Evolutionary conservation across 2,329 filamentous ascomycete genomes (phyloP).

Genomic region (Lachnellula arida): DNA sequence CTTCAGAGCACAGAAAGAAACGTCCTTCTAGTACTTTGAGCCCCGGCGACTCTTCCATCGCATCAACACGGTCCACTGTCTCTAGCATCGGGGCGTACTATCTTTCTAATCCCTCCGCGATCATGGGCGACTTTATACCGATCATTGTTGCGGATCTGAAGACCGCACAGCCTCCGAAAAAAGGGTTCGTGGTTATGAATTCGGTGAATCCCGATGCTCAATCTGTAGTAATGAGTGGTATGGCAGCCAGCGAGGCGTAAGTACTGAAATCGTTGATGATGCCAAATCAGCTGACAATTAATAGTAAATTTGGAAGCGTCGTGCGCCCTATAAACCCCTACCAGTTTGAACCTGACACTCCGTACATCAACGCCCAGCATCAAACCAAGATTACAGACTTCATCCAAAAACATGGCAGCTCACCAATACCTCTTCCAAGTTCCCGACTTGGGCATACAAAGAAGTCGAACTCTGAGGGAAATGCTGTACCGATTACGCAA

Average conservation of each 20-base stretch:
- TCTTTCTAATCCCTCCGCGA: slow-evolving; percentile 14
- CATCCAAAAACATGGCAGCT: slow-evolving; percentile 10
- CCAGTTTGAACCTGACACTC: slow-evolving; percentile 28
- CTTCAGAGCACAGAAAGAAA: slow-evolving; percentile 1
- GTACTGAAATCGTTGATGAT: not conserved
- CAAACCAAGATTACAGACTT: slow-evolving; percentile 26
- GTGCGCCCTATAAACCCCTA: slow-evolving; percentile 15
- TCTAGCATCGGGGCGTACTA: slow-evolving; percentile 9
- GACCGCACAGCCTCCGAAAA: not conserved
- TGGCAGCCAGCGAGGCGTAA: not conserved
- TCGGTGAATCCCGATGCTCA: not conserved
- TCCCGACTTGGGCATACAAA: slow-evolving; percentile 18
- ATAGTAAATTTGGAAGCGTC: slow-evolving; percentile 3
- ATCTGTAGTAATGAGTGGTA: not conserved
- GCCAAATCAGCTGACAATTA: not conserved
- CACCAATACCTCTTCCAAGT: slow-evolving; percentile 5
- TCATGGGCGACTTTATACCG: slow-evolving; percentile 27
- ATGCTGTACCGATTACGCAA: slow-evolving; percentile 6
- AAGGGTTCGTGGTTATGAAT: not conserved
- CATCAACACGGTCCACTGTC: slow-evolving; percentile 6
- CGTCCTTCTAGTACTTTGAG: slow-evolving; percentile 3
- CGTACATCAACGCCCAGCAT: slow-evolving; percentile 7
- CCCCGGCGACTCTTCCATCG: not conserved
- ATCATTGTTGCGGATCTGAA: slow-evolving; percentile 9
- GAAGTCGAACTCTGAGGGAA: slow-evolving; percentile 22